Evolutionary conservation across 2,329 filamentous ascomycete species (phyloP).

Genomic region (Colletotrichum musae): DNA sequence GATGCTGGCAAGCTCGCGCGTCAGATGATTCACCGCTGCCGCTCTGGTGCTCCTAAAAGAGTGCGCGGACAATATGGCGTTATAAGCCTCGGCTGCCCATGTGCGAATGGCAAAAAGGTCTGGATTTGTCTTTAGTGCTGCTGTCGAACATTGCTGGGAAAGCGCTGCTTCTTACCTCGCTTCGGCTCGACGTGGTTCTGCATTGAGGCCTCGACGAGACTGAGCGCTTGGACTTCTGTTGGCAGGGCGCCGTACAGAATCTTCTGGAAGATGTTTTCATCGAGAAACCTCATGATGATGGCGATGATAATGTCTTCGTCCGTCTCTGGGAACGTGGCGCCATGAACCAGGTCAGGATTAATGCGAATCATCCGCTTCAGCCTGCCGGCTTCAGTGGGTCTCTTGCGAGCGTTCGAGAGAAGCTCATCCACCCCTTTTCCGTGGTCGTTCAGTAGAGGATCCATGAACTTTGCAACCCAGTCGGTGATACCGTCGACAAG

Average conservation of each 20-base stretch:
- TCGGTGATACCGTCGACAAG: constrained; percentile 52
- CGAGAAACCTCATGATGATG: constrained; percentile 53
- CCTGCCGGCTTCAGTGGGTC: constrained; percentile 45
- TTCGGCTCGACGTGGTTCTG: constrained; percentile 53
- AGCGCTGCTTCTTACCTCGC: constrained; percentile 47
- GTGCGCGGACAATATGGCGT: constrained; percentile 51
- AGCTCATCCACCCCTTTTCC: constrained; percentile 45
- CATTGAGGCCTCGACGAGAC: constrained; percentile 53
- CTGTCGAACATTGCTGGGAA: neutral
- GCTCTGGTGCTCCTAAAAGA: constrained; percentile 47
- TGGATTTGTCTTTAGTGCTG: constrained; percentile 29
- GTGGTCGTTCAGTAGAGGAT: constrained; percentile 48
- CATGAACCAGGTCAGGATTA: constrained; percentile 52
- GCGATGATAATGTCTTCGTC: constrained; percentile 55
- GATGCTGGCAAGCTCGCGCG: constrained; percentile 46
- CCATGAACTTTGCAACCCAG: constrained; percentile 55
- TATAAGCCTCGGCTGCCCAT: constrained; percentile 56
- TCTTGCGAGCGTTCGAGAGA: constrained; percentile 43
- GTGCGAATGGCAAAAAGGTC: constrained; percentile 54
- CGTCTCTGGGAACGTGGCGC: constrained; percentile 52
- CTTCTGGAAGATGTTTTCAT: constrained; percentile 53
- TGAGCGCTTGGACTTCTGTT: constrained; percentile 47
- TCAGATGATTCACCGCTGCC: constrained; percentile 46
- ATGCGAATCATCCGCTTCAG: constrained; percentile 47
- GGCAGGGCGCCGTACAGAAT: constrained; percentile 48